A percentile compares a stretch with the other conserved stretches of the same genome.
Evolutionary conservation across 345 rosid species (phyloP).

Genomic region (Aethionema arabicum): DNA sequence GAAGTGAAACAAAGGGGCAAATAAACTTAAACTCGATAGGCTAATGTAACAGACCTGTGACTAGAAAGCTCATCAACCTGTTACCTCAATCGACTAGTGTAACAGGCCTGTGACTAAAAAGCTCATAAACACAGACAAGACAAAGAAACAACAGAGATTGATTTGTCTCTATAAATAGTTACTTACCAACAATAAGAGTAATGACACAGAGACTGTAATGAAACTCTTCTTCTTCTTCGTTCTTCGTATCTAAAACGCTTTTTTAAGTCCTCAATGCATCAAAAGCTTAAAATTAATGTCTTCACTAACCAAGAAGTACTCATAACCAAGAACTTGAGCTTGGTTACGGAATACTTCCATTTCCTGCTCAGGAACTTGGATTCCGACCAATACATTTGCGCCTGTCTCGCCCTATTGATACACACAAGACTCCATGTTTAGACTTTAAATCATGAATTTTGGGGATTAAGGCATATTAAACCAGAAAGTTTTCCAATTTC

Average conservation of each 20-base stretch:
- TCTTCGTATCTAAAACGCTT: slow-evolving; percentile 5
- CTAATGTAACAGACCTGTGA: not conserved
- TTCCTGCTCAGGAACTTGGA: slow-evolving; percentile 56
- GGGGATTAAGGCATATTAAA: too few species aligned
- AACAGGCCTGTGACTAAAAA: not conserved
- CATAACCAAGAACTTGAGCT: slow-evolving; percentile 66
- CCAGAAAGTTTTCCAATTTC: too few species aligned
- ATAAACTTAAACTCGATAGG: slow-evolving; percentile 2
- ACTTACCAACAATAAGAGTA: slow-evolving; percentile 15
- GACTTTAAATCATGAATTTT: not conserved
- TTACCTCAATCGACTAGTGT: slow-evolving; percentile 10
- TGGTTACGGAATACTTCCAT: slow-evolving; percentile 59
- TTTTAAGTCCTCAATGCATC: slow-evolving; percentile 52
- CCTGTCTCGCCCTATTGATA: slow-evolving; percentile 74
- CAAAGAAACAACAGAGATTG: not conserved
- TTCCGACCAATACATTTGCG: slow-evolving; percentile 89
- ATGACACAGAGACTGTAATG: slow-evolving; percentile 1
- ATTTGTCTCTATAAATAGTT: not conserved
- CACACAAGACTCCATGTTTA: not conserved
- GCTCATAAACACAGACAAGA: not conserved
- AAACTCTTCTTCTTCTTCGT: slow-evolving; percentile 16
- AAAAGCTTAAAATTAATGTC: slow-evolving; percentile 61
- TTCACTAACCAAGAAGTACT: slow-evolving; percentile 66
- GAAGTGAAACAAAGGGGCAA: too few species aligned
- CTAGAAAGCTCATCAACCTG: not conserved